Conservation (phyloP, 306 rosid species). For the Gillenia trifoliata region DNA sequence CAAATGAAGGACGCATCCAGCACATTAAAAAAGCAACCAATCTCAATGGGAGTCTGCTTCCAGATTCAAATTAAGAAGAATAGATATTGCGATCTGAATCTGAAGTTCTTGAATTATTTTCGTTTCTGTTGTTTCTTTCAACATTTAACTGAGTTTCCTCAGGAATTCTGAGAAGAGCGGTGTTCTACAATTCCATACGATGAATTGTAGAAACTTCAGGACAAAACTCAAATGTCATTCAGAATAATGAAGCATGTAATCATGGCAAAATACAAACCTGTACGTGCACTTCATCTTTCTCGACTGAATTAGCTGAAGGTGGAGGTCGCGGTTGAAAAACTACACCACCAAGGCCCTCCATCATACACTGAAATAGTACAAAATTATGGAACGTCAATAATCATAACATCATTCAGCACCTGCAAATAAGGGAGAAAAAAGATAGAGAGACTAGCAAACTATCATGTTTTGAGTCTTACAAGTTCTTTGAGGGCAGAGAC, state of each 20-base stretch:
- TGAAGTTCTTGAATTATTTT: neutral
- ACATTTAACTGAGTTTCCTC: neutral
- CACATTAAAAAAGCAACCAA: neutral
- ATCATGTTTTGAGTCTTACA: constrained; percentile 34
- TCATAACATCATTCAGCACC: neutral
- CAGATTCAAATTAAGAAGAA: neutral
- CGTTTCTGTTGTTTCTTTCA: neutral
- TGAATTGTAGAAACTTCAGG: neutral
- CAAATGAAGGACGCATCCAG: neutral
- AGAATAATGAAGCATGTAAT: constrained; percentile 8
- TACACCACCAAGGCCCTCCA: constrained; percentile 70
- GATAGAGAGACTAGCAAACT: neutral
- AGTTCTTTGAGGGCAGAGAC: constrained; percentile 72
- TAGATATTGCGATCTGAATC: neutral
- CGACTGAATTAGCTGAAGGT: constrained; percentile 44
- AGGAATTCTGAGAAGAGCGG: neutral
- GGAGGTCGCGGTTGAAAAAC: constrained; percentile 52
- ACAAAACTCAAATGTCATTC: constrained; percentile 6
- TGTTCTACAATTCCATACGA: neutral
- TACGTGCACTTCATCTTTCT: constrained; percentile 80
- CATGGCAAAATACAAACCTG: constrained; percentile 51
- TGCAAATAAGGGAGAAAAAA: neutral
- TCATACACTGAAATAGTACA: constrained; percentile 58
- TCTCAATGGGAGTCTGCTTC: neutral
- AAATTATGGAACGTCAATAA: constrained; percentile 17